phyloP scores from a whole-genome alignment of 2,329 filamentous ascomycete genomes.

The Talaromyces sp. region DNA sequence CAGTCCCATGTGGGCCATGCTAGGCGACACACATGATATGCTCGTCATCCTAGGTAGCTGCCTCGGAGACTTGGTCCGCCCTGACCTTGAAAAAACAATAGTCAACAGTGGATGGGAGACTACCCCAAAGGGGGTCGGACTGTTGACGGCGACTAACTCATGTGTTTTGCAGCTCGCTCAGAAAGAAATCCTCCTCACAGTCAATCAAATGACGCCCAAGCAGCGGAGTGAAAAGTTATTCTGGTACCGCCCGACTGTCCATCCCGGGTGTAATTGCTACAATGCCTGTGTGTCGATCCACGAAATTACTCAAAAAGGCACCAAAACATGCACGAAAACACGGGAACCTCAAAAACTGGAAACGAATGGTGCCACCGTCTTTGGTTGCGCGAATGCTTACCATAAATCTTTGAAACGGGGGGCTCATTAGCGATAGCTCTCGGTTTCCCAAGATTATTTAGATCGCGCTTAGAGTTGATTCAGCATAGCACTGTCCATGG shows the following conservation, averaged over 20 bases:
- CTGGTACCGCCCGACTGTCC: background rate
- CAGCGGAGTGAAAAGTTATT: background rate
- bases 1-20: background rate
- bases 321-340: background rate
- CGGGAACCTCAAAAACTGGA: background rate
- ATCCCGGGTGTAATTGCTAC: background rate
- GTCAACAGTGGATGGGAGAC: background rate
- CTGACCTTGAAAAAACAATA: background rate
- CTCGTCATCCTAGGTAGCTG: background rate
- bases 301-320: background rate
- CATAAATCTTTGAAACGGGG: background rate
- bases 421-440: no score
- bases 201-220: background rate
- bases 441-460: no score
- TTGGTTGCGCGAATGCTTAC: background rate
- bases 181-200: background rate
- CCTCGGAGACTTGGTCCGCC: background rate
- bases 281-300: background rate
- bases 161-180: background rate
- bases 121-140: background rate
- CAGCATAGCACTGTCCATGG: no score
- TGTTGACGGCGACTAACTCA: background rate
- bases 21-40: background rate
- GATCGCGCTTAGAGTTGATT: no score
- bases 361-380: background rate